phyloP scores from a whole-genome alignment of 441 rosid genomes.

The Rhodomyrtus psidioides region DNA sequence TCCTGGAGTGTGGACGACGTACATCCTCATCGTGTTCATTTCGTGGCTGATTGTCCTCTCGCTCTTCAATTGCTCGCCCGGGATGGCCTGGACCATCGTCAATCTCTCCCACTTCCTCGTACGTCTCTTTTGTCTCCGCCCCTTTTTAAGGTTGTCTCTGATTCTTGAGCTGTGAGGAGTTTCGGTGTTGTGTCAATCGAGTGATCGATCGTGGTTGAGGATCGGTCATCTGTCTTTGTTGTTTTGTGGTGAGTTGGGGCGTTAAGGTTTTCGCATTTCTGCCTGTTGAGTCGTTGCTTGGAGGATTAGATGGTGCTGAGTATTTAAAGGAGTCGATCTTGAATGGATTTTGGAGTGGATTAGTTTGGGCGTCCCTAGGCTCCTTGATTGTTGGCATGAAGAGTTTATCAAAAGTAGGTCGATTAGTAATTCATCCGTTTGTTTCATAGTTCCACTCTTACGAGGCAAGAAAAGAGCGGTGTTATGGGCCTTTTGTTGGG shows the following conservation, averaged over 20 bases:
- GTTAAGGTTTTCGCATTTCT: not conserved
- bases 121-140: not conserved
- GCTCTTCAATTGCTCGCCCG: constrained; percentile 67
- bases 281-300: not conserved
- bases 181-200: not conserved
- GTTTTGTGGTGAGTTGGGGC: not conserved
- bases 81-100: constrained; percentile 93
- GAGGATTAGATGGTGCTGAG: not conserved
- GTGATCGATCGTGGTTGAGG: not conserved
- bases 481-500: not conserved
- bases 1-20: constrained; percentile 88
- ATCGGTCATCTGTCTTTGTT: not conserved
- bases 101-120: constrained; percentile 78
- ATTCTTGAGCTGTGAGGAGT: not conserved
- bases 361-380: not conserved
- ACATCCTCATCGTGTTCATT: constrained; percentile 65
- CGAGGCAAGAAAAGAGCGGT: not conserved
- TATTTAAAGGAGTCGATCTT: not conserved
- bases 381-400: not conserved
- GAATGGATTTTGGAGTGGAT: not conserved
- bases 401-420: not conserved
- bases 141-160: not conserved
- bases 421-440: not conserved
- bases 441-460: not conserved
- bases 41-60: constrained; percentile 79